Evolutionary conservation across 306 rosid species (phyloP).

Genomic region (Alnus rubra): DNA sequence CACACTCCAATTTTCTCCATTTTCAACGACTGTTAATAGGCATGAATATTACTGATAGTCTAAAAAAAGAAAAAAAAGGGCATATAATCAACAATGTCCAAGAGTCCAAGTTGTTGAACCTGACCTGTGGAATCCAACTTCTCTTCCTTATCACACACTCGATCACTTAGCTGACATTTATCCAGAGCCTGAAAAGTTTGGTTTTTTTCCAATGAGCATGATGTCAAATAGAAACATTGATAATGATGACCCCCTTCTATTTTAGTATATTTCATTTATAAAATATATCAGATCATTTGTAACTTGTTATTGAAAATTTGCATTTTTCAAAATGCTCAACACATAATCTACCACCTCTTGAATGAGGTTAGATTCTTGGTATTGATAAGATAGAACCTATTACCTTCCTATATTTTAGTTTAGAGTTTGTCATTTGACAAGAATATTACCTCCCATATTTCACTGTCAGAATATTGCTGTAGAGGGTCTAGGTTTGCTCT

Average conservation of each 20-base stretch:
- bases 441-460: conserved; percentile 70
- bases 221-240: neutral
- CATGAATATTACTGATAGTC: conserved; percentile 29
- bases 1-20: conserved; percentile 92
- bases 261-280: neutral
- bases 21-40: conserved; percentile 68
- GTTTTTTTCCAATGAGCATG: neutral
- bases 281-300: neutral
- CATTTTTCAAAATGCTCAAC: neutral
- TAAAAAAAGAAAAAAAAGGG: neutral
- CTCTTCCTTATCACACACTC: conserved; percentile 69
- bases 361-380: conserved; percentile 1
- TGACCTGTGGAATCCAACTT: conserved; percentile 70
- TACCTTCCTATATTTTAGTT: too few relatives aligned
- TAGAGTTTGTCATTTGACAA: neutral
- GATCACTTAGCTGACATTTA: conserved; percentile 79
- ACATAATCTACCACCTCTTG: neutral
- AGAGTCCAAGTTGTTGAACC: conserved; percentile 20
- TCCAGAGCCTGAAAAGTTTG: conserved; percentile 65
- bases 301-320: neutral
- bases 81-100: conserved; percentile 1
- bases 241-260: neutral
- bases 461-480: conserved; percentile 56
- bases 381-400: too few relatives aligned
- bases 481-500: conserved; percentile 89